Base-by-base conservation (phyloP, 2,329 filamentous ascomycete genomes). In the Gremmenia infestans region DNA sequence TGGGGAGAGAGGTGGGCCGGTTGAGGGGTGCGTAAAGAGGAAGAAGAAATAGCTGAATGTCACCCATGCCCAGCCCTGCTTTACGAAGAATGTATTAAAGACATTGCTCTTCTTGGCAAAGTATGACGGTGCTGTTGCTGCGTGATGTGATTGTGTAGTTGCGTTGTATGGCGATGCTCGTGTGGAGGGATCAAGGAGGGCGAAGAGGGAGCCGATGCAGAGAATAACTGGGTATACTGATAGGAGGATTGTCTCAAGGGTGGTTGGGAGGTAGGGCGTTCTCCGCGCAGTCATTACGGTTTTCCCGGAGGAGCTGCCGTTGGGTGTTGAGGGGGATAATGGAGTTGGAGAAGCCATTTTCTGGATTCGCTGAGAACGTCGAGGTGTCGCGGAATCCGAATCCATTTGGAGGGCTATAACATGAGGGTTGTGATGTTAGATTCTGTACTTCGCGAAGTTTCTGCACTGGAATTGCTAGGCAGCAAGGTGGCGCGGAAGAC, bases 71-170 rank as follows among this genome's bases (percentile, higher is more conserved):
- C 94, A 99, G 59, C 93, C 93, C 53, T 89, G 79, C 78, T 99
- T 99, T 67, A 99, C 94, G 69, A 97, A 99, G 66, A 91, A 81
- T 48, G 88, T 73, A 70, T 99, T 99, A 81, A 97, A 88, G 52
- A 97, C 66, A 74, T 99, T 99, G 71, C 85, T 81, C 74, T 99
- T 99, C 65, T 87, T 87, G 48, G 94, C 93, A 71, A 99, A 99
- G 77, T 97, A 99, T 70, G 81, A 87, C 2, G 89, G 89, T 50
- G 87, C 82, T 4, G 78, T 71, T 72, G 76, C 73, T 48, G 77
- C 78, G 3, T 77, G 72, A 72, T 89, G 87, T 12, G 87, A 81
- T 68, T 91, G 88, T 23, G 79, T 72, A 42, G 74, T 67, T 2
- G 77, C 71, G 61, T 85, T 82, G 76, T 90, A 91, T 3, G 81